A percentile compares a stretch with the other conserved stretches of the same genome.
phyloP scores from a whole-genome alignment of 768 basidiomycete genomes.

The Russula griseocarnosa region DNA sequence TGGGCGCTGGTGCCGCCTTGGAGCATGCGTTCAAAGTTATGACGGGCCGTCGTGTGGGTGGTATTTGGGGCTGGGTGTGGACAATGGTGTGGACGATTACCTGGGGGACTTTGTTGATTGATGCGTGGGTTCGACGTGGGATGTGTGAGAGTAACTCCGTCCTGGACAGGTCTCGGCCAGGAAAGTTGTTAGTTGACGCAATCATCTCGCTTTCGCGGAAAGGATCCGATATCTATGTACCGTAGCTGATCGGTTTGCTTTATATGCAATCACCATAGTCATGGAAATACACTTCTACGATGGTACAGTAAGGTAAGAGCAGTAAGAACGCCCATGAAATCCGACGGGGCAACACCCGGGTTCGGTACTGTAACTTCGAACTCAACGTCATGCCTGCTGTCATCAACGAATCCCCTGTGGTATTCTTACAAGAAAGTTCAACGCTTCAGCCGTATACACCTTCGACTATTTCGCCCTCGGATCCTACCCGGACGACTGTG shows the following conservation, averaged over 20 bases:
- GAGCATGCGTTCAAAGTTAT: slow-evolving; percentile 45
- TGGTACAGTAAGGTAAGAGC: too few species aligned
- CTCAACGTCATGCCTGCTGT: too few species aligned
- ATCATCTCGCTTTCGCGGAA: background rate
- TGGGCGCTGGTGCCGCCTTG: slow-evolving; percentile 49
- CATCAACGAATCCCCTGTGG: too few species aligned
- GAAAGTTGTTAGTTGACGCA: slow-evolving; percentile 3
- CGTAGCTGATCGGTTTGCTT: background rate
- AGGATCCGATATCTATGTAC: background rate
- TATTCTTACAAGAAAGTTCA: too few species aligned
- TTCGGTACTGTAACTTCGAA: too few species aligned
- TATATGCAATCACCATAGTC: background rate
- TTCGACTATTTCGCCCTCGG: too few species aligned
- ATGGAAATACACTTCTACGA: slow-evolving; percentile 34
- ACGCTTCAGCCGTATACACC: too few species aligned
- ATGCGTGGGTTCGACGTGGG: slow-evolving; percentile 24
- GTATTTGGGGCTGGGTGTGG: slow-evolving; percentile 55
- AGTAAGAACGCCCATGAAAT: background rate
- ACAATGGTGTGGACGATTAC: slow-evolving; percentile 43
- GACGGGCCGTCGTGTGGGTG: slow-evolving; percentile 47
- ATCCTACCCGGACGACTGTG: too few species aligned
- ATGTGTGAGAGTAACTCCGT: slow-evolving; percentile 7
- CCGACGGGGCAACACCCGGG: too few species aligned
- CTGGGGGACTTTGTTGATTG: slow-evolving; percentile 36
- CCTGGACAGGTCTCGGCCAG: slow-evolving; percentile 4